phyloP scores from a whole-genome alignment of 2,329 filamentous ascomycete genomes.

The Colletotrichum graminicola region DNA sequence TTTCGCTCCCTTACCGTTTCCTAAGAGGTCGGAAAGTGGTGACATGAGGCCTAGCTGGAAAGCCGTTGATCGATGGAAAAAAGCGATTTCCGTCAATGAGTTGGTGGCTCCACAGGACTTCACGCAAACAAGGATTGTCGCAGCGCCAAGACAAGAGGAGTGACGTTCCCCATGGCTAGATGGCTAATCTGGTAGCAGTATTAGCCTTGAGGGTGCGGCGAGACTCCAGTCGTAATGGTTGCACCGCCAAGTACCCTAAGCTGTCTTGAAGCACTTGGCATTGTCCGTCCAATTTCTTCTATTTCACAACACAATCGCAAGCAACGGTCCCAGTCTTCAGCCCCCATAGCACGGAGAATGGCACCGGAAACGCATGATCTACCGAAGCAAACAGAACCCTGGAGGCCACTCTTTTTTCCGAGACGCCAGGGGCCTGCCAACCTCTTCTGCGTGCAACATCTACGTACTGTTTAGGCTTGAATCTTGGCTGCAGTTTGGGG shows the following conservation, averaged over 20 bases:
- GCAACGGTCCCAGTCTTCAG: not conserved
- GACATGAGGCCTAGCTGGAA: not conserved
- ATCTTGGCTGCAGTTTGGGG: not conserved
- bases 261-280: slow-evolving; percentile 33
- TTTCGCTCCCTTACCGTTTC: not conserved
- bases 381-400: slow-evolving; percentile 30
- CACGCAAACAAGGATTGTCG: slow-evolving; percentile 12
- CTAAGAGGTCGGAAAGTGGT: not conserved
- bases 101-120: slow-evolving; percentile 20
- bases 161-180: slow-evolving; percentile 5
- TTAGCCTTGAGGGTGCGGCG: slow-evolving; percentile 17
- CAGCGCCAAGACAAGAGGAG: slow-evolving; percentile 33
- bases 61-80: slow-evolving; percentile 24
- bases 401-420: not conserved
- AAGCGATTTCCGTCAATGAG: slow-evolving; percentile 38
- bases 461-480: slow-evolving; percentile 10
- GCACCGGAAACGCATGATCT: slow-evolving; percentile 30
- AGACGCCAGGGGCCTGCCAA: not conserved
- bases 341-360: slow-evolving; percentile 19
- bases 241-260: slow-evolving; percentile 13
- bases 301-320: not conserved
- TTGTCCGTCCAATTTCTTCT: slow-evolving; percentile 38
- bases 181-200: slow-evolving; percentile 17
- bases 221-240: slow-evolving; percentile 21
- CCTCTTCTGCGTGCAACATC: not conserved